Base-by-base conservation (phyloP, 495 filamentous ascomycete genomes). In the Penicillium salamii region DNA sequence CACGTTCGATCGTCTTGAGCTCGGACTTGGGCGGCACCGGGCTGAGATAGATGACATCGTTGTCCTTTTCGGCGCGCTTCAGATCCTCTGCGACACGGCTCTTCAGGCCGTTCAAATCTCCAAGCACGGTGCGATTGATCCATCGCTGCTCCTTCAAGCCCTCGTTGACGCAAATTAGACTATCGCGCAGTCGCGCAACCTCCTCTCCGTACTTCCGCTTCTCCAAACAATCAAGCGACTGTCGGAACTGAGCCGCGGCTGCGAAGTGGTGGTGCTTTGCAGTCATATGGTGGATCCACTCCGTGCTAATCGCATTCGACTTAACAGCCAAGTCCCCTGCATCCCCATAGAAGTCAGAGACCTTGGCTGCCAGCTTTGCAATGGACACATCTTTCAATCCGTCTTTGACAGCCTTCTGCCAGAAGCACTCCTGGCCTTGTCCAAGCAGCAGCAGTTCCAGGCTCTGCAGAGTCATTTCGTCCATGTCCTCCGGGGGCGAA, bases 261-360 rank as follows among this genome's bases (percentile, higher is more conserved):
- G 93, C 93, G 67, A 98, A 97, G 64, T 98, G 93, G 62, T 97
- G 89, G 57, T 97, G 91, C 66, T 98, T 98, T 2, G 93, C 93
- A 5, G 87, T 88, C 83, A 93, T 93, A 57, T 97, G 93, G 67
- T 98, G 95, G 39, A 98, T 96, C 93, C 93, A 97, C 48, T 95
- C 89, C 37, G 85, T 89, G 57, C 89, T 93, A 50, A 98, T 88
- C 21, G 86, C 84, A 51, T 92, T 86, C 29, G 89, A 95, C 53
- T 89, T 91, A 50, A 92, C 85, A 5, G 90, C 90, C 43, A 84
- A 85, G 47, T 96, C 93, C 1, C 87, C 85, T 12, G 91, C 89
- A 37, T 86, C 74, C 21, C 83, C 87, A 65, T 97, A 98, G 28
- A 93, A 82, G 62, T 98, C 93, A 1, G 89, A 95, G 2, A 97